These are phyloP conservation scores for Penicillium riverlandense DNA, from an alignment of 495 filamentous ascomycete species.

Conservation along the genomic window DNA sequence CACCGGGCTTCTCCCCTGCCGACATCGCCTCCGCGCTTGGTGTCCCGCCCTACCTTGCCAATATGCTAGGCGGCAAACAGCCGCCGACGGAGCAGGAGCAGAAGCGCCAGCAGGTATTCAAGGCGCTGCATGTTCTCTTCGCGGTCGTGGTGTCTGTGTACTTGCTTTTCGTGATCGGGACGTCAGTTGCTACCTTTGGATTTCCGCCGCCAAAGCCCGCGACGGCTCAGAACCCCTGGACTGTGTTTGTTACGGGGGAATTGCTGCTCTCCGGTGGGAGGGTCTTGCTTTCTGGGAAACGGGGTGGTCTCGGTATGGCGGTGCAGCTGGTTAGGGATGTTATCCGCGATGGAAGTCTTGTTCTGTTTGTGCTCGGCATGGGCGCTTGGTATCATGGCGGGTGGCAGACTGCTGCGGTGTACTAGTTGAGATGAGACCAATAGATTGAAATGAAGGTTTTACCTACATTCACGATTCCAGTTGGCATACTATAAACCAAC, in stretches of 20 bases:
- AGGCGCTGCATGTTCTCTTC: slow-evolving; percentile 67
- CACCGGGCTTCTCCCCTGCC: slow-evolving; percentile 21
- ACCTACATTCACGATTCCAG: no score
- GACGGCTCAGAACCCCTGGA: slow-evolving; percentile 60
- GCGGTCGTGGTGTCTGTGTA: slow-evolving; percentile 66
- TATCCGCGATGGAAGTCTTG: slow-evolving; percentile 63
- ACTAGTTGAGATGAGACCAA: not conserved
- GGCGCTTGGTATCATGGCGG: slow-evolving; percentile 56
- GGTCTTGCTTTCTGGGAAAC: slow-evolving; percentile 46
- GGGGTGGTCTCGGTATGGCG: slow-evolving; percentile 45
- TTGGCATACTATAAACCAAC: no score
- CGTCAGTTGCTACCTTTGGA: slow-evolving; percentile 33
- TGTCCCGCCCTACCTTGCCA: slow-evolving; percentile 40
- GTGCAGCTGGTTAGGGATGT: slow-evolving; percentile 51
- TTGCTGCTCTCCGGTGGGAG: slow-evolving; percentile 60
- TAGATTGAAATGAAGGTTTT: not conserved
- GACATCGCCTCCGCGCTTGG: slow-evolving; percentile 28
- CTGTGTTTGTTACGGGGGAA: slow-evolving; percentile 77
- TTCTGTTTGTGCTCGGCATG: slow-evolving; percentile 71
- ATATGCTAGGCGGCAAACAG: slow-evolving; percentile 25
- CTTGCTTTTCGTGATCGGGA: slow-evolving; percentile 38
- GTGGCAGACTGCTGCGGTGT: slow-evolving; percentile 15
- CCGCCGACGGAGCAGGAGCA: slow-evolving; percentile 33
- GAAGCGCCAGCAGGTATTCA: slow-evolving; percentile 56
- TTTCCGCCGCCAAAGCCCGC: slow-evolving; percentile 54